Conservation (phyloP, 129 eudicot species). For the Flaveria sonorensis region DNA sequence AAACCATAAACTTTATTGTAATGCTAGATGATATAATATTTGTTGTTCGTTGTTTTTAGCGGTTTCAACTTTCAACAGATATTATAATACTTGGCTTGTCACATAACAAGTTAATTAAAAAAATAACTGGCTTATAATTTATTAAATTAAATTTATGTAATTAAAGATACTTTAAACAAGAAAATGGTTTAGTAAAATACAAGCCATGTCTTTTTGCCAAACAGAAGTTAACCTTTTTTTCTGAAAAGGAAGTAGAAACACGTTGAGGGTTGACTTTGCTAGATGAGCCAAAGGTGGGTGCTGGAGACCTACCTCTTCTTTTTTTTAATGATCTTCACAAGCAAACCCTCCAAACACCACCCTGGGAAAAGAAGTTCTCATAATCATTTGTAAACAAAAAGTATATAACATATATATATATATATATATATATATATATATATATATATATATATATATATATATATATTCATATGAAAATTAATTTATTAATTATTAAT, state of each 20-base stretch:
- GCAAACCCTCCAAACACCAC: conserved; percentile 16
- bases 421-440: not conserved
- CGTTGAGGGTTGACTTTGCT: conserved; percentile 20
- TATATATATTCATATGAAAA: not conserved
- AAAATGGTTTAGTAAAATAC: not conserved
- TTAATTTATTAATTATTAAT: not conserved
- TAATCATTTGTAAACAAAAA: not conserved
- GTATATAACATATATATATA: not conserved
- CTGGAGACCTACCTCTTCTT: conserved; percentile 30
- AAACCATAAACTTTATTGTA: no score
- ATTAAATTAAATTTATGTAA: no score
- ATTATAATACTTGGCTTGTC: no score
- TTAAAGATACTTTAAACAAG: not conserved
- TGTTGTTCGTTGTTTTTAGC: no score
- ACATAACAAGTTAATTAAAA: no score
- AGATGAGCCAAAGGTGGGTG: conserved; percentile 32
- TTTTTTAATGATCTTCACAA: conserved; percentile 32
- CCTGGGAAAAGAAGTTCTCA: not conserved
- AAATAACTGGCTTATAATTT: no score
- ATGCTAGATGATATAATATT: no score
- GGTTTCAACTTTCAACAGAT: no score
- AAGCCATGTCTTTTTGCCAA: not conserved
- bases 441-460: not conserved
- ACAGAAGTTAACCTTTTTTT: not conserved
- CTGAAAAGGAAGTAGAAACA: not conserved